Evolutionary conservation across 1,284 basidiomycete species (phyloP), one percentile per base, ranked within the genome.

Genomic region (Cryptococcus sp.): DNA sequence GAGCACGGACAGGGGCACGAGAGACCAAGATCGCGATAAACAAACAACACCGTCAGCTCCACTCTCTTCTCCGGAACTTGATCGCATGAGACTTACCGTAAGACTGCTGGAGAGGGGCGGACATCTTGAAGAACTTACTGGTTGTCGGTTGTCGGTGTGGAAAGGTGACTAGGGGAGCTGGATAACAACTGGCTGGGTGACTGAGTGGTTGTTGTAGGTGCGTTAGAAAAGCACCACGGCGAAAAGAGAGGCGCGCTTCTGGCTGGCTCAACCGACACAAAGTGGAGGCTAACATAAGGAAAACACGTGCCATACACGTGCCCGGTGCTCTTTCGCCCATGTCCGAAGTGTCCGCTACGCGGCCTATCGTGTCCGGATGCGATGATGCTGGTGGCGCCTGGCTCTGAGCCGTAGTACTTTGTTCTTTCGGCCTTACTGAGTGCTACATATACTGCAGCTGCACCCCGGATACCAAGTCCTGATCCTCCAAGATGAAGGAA

Each of bases 71-170:
- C 28, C 28, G 5, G 9, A 33, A 33, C 9, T 5, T 33, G 28
- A 33, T 9, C 28, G 28, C 18, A 9, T 5, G 15, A 48, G 21
- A 44, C 56, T 57, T 18, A 61, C 59, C 55, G 39, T 57, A 57
- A 18, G 55, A 57, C 37, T 61, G 59, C 39, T 61, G 55, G 36
- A 61, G 59, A 35, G 53, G 52, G 40, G 53, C 50, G 51, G 56
- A 50, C 55, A 57, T 61, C 28, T 54, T 50, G 53, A 52, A 23
- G 36, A 33, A 23, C 21, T 33, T 37, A 36, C 21, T 36, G 33
- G 24, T 12, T 33, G 42, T 20, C 15, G 24, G 16, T 13, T 33
- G 36, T 18, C 12, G n/a, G 18, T 42, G 40, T 52, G 9, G 28
- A 9, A n/a, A 33, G 28, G 28, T 33, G 28, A 33, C 28, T 33